A percentile compares a stretch with the other conserved stretches of the same genome.
Conservation (phyloP, 352 stramenopile species). For the Phytophthora sansomeana region DNA sequence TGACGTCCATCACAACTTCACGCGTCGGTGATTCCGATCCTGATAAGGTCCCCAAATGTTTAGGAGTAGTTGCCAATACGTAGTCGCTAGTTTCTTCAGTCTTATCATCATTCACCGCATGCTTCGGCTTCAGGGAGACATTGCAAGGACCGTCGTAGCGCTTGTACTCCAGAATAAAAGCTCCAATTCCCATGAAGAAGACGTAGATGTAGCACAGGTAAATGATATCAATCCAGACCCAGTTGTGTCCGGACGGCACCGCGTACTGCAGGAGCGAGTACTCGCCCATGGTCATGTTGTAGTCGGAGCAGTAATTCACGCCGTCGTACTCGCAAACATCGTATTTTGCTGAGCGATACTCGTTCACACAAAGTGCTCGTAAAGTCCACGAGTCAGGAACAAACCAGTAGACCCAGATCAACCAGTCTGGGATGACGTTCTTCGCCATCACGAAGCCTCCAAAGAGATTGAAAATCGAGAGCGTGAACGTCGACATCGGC, state of each 20-base stretch:
- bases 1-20: slow-evolving; percentile 22
- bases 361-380: slow-evolving; percentile 46
- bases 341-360: slow-evolving; percentile 48
- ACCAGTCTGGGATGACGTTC: slow-evolving; percentile 54
- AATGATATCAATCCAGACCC: slow-evolving; percentile 39
- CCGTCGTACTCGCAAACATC: slow-evolving; percentile 41
- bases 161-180: slow-evolving; percentile 45
- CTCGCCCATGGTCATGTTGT: slow-evolving; percentile 42
- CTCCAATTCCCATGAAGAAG: slow-evolving; percentile 33
- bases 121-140: slow-evolving; percentile 16
- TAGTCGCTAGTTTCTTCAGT: slow-evolving; percentile 17
- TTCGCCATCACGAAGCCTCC: slow-evolving; percentile 64
- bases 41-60: slow-evolving; percentile 17
- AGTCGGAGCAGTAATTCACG: slow-evolving; percentile 47
- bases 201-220: slow-evolving; percentile 34
- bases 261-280: slow-evolving; percentile 45
- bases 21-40: slow-evolving; percentile 3
- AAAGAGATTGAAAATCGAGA: slow-evolving; percentile 52
- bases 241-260: slow-evolving; percentile 30
- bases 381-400: slow-evolving; percentile 60
- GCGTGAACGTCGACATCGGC: slow-evolving; percentile 47
- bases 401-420: slow-evolving; percentile 73
- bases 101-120: not conserved
- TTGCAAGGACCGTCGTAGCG: slow-evolving; percentile 38
- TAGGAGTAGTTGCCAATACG: slow-evolving; percentile 20